These are phyloP conservation scores for Fusarium begoniae DNA, from an alignment of 2,329 filamentous ascomycete species.

Conservation along the genomic window DNA sequence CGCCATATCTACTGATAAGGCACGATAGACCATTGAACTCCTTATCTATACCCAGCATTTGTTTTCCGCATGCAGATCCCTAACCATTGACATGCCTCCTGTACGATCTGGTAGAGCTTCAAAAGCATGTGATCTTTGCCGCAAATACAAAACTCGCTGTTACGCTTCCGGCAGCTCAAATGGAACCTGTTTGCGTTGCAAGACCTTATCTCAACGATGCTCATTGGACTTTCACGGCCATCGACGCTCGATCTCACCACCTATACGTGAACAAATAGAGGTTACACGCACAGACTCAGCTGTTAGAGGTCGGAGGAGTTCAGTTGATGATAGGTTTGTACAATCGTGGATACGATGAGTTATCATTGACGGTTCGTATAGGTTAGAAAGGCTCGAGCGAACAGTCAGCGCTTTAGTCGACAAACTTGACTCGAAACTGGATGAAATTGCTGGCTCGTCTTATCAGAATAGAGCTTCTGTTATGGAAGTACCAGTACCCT, in stretches of 20 bases:
- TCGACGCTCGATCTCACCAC: background rate
- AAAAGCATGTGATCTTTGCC: slow-evolving; percentile 40
- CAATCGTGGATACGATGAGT: fast-evolving
- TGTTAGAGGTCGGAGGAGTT: background rate
- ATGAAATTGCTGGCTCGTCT: background rate
- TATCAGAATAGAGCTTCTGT: background rate
- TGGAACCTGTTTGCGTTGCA: slow-evolving; percentile 38
- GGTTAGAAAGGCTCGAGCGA: slow-evolving; percentile 22
- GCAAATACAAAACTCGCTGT: slow-evolving; percentile 41
- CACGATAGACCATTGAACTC: background rate
- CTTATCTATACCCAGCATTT: background rate
- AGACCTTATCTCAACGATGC: slow-evolving; percentile 36
- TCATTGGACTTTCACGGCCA: slow-evolving; percentile 17
- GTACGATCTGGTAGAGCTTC: slow-evolving; percentile 36
- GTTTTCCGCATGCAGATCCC: background rate
- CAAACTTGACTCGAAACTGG: slow-evolving; percentile 18
- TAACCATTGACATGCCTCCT: slow-evolving; percentile 31
- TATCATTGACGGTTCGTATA: background rate
- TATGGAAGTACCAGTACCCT: background rate
- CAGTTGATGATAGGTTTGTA: slow-evolving; percentile 8
- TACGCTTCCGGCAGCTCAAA: slow-evolving; percentile 20
- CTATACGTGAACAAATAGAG: background rate
- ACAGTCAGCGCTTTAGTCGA: slow-evolving; percentile 21
- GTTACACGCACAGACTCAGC: fast-evolving
- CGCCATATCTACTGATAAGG: slow-evolving; percentile 14